Evolutionary conservation across 2,329 filamentous ascomycete species (phyloP).

Genomic region (Microascus cirrosus): DNA sequence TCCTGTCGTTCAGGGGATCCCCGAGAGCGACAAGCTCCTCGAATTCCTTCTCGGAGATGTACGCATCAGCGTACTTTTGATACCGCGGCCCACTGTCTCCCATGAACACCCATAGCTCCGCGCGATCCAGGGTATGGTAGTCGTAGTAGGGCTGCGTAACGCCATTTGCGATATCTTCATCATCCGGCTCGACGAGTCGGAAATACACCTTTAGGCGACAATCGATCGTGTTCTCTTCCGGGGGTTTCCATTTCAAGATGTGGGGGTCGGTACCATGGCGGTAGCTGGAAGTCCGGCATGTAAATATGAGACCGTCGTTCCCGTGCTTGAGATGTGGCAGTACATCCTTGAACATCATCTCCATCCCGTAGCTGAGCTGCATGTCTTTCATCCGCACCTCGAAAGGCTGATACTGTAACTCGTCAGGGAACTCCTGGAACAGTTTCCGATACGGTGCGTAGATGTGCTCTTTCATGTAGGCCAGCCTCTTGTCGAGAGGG

Average conservation of each 20-base stretch:
- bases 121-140: conserved; percentile 68
- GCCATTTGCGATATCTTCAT: conserved; percentile 56
- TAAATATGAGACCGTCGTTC: conserved; percentile 96
- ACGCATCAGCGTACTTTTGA: conserved; percentile 53
- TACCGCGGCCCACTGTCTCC: conserved; percentile 47
- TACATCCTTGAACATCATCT: conserved; percentile 84
- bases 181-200: conserved; percentile 56
- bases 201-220: conserved; percentile 75
- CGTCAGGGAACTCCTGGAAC: conserved; percentile 55
- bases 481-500: conserved; percentile 79
- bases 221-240: conserved; percentile 89
- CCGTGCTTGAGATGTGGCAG: conserved; percentile 79
- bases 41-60: conserved; percentile 71
- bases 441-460: conserved; percentile 58
- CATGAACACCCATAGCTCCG: conserved; percentile 60
- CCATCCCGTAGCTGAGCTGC: conserved; percentile 77
- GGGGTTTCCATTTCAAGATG: conserved; percentile 97
- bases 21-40: conserved; percentile 62
- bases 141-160: conserved; percentile 54
- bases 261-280: conserved; percentile 82
- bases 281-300: conserved; percentile 81
- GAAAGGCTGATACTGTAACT: conserved; percentile 64
- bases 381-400: conserved; percentile 79
- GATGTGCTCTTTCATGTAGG: conserved; percentile 70
- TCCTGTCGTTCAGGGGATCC: conserved; percentile 71